Percentiles rank a stretch among this genome's conserved stretches.
Conservation (phyloP, 257 asterid genomes). For the Nicotiana benthamiana region DNA sequence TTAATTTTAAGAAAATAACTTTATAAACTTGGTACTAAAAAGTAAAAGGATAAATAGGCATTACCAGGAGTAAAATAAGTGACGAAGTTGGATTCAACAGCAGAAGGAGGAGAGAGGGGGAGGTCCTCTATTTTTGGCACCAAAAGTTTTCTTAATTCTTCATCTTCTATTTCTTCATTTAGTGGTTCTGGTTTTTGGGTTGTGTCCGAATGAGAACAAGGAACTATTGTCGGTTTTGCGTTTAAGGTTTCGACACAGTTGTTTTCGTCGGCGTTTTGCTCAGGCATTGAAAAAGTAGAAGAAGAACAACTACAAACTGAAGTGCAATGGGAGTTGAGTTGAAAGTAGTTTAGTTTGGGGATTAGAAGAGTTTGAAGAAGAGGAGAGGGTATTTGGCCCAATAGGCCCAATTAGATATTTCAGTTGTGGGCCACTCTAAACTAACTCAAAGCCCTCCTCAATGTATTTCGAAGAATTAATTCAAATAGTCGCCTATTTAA, state of each 20-base stretch:
- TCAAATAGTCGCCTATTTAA: too few relatives aligned
- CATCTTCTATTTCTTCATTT: conserved; percentile 22
- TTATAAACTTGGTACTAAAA: background rate
- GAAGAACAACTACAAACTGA: background rate
- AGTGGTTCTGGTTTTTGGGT: conserved; percentile 6
- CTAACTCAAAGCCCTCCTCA: background rate
- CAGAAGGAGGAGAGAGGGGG: conserved; percentile 60
- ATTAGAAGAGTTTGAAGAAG: background rate
- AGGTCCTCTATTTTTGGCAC: conserved; percentile 54
- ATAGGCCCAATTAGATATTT: background rate
- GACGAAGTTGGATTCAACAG: conserved; percentile 57
- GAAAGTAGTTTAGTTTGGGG: conserved; percentile 5
- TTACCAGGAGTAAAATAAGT: conserved; percentile 69
- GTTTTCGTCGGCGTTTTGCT: background rate
- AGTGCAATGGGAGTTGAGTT: too few relatives aligned
- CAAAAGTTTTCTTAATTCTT: conserved; percentile 53
- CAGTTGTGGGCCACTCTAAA: background rate
- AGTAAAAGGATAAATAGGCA: too few relatives aligned
- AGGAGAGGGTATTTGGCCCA: background rate
- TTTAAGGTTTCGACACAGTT: conserved; percentile 12
- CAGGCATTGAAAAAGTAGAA: conserved; percentile 11
- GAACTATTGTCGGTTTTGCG: conserved; percentile 5
- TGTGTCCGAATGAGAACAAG: conserved; percentile 9
- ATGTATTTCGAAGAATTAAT: too few relatives aligned
- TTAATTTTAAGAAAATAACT: background rate